Base-by-base conservation (phyloP, 2,329 filamentous ascomycete genomes). In the Catunica adiposa region DNA sequence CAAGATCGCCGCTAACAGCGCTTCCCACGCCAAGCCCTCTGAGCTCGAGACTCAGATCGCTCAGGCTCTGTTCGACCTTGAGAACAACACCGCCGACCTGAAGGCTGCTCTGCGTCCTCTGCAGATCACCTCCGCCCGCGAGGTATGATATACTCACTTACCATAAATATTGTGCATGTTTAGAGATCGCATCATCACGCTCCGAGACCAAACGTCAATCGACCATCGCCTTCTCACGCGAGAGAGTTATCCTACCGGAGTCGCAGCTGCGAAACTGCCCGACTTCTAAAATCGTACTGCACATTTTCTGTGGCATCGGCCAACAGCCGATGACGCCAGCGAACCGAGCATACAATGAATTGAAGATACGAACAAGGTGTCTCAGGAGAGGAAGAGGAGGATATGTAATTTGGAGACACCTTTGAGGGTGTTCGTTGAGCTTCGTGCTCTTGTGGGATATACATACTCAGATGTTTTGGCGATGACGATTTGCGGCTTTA, bases 51-150 rank as follows among this genome's bases (percentile, higher is more conserved):
- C 80, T 74, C 87, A 78, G 80, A 94, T 98, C 73, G 92, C 92
- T 72, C 86, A 84, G 76, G 92, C 92, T 77, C 87, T 98, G 64
- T 94, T 85, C 80, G 92, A 98, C 71, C 87, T 98, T 76, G 92
- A 98, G 88, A 89, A 83, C 79, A 96, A 96, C 84, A 95, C 92
- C 70, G 79, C 89, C 73, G 92, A 98, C 77, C 86, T 98, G 77
- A 94, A 90, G 86, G 82, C 81, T 69, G 85, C 89, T 66, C 85
- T 98, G 71, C 85, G 92, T 71, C 92, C 92, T 74, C 84, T 98
- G 76, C 92, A 98, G 82, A 89, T 98, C 76, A 87, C 94, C 73
- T 94, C 87, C 77, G 92, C 92, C 72, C 88, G 89, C 75, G 92
- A 98, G 90, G 92, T 98, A 85, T 89, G 89, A 83, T 62, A 50